Base-by-base conservation (phyloP, 805 yeast genomes). In the Brettanomyces sp. region DNA sequence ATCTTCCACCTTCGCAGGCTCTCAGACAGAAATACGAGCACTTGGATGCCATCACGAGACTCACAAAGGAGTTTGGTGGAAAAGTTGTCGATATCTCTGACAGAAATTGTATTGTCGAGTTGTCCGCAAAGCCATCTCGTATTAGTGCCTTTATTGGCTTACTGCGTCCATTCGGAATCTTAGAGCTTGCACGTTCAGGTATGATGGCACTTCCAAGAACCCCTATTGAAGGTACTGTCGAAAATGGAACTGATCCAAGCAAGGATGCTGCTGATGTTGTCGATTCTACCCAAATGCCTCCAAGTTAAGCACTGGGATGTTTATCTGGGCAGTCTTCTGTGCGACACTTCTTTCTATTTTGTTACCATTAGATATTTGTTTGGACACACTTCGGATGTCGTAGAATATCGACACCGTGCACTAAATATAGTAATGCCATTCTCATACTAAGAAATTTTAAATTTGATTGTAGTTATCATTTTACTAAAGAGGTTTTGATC, bases 141-240 rank as follows among this genome's bases (percentile, higher is more conserved):
- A 76, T 93, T 52, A 73, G 91, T 39, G 80, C 95, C 37, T 90
- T 90, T 65, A 78, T 93, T 62, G 85, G 85, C 52, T 78, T 93
- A 62, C 73, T 90, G 61, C 93, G 88, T 64, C 99, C 99, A 40
- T 93, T 93, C 62, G 99, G 99, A 60, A 82, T 93, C 48, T 76
- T 93, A 59, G 99, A 93, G 69, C 85, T 91, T 57, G 96, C 97
- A 39, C 80, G 99, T 70, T 84, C 95, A 24, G 99, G 99, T 69
- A 87, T 91, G 95, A 89, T 93, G 91, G 99, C 98, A 8, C 76
- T 93, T 58, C 95, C 98, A 60, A 82, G 97, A 76, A 87, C 98
- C 43, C 96, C 96, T 39, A 69, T 89, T 55, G 86, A 82, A 52
- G 68, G 68, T 39, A 58, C 60, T 36, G 68, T 64, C 39, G 75